A percentile compares a stretch with the other conserved stretches of the same genome.
phyloP scores from a whole-genome alignment of 352 stramenopile genomes.

The Poterioochromonas sp. region DNA sequence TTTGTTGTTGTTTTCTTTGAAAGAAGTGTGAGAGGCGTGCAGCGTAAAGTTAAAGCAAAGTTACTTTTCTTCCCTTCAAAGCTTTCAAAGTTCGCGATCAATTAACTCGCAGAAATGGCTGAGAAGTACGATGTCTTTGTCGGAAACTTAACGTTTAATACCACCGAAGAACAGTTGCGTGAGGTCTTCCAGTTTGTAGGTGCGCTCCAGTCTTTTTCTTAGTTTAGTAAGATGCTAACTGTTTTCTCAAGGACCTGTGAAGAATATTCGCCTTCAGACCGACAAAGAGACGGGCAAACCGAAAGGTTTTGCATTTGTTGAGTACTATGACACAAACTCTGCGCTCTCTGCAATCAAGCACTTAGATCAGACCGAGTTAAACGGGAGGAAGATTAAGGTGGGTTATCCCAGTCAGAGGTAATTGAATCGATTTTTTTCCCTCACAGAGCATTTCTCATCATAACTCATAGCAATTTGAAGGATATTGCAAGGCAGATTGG shows the following conservation, averaged over 20 bases:
- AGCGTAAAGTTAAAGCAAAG: too few species aligned
- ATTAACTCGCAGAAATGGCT: too few species aligned
- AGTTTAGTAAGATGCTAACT: conserved; percentile 43
- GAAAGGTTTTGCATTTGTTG: conserved; percentile 68
- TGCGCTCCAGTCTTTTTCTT: not conserved
- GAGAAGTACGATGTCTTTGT: conserved; percentile 59
- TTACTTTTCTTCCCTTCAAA: too few species aligned
- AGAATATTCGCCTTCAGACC: conserved; percentile 57
- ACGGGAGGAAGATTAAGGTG: conserved; percentile 15
- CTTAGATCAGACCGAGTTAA: conserved; percentile 40
- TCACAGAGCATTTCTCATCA: not conserved
- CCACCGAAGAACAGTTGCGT: conserved; percentile 52
- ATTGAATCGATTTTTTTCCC: not conserved
- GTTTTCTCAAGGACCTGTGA: conserved; percentile 56
- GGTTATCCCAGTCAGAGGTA: not conserved
- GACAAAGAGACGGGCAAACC: conserved; percentile 60
- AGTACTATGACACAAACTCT: conserved; percentile 61
- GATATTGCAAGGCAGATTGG: conserved; percentile 24
- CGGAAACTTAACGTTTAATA: conserved; percentile 60
- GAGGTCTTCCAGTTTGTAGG: conserved; percentile 19
- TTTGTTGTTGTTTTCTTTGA: too few species aligned
- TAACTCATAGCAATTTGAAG: conserved; percentile 18
- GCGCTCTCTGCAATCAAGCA: conserved; percentile 61
- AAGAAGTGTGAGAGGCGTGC: too few species aligned
- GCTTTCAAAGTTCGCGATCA: too few species aligned